phyloP scores from a whole-genome alignment of 2,329 filamentous ascomycete genomes.

The Cryphonectria carpinicola region DNA sequence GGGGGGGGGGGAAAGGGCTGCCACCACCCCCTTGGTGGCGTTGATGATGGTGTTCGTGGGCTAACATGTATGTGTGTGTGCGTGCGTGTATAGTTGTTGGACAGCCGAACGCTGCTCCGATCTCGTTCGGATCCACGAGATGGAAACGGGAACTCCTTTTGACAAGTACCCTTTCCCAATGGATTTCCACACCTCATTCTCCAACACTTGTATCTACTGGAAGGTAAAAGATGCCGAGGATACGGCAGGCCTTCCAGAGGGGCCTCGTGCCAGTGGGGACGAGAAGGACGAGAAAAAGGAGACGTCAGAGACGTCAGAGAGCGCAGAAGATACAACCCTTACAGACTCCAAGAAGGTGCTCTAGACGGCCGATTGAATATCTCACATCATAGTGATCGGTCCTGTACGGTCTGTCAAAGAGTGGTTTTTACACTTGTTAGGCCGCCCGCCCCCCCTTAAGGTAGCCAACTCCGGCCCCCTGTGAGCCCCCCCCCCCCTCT shows the following conservation, averaged over 20 bases:
- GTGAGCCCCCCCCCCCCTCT: too few relatives aligned
- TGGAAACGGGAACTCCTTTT: conserved; percentile 40
- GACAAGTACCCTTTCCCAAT: conserved; percentile 43
- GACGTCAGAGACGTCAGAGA: neutral
- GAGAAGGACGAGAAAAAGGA: neutral
- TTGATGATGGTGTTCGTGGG: neutral
- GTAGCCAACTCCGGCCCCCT: too few relatives aligned
- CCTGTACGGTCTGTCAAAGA: neutral
- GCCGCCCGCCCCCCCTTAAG: neutral
- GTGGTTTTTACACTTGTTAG: neutral
- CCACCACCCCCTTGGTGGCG: neutral
- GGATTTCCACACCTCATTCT: conserved; percentile 45
- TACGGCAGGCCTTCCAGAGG: neutral
- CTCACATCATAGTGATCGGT: neutral
- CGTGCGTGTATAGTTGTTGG: neutral
- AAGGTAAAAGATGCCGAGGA: conserved; percentile 17
- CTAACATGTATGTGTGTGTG: neutral
- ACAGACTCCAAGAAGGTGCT: neutral
- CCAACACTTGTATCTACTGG: conserved; percentile 48
- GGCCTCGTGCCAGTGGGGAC: too few relatives aligned
- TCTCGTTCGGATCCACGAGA: conserved; percentile 39
- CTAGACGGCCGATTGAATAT: neutral
- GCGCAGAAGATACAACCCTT: neutral
- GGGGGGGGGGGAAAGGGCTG: conserved; percentile 34
- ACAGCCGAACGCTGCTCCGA: conserved; percentile 30